Base-by-base conservation (phyloP, 257 asterid species). In the Coffea eugenioides region DNA sequence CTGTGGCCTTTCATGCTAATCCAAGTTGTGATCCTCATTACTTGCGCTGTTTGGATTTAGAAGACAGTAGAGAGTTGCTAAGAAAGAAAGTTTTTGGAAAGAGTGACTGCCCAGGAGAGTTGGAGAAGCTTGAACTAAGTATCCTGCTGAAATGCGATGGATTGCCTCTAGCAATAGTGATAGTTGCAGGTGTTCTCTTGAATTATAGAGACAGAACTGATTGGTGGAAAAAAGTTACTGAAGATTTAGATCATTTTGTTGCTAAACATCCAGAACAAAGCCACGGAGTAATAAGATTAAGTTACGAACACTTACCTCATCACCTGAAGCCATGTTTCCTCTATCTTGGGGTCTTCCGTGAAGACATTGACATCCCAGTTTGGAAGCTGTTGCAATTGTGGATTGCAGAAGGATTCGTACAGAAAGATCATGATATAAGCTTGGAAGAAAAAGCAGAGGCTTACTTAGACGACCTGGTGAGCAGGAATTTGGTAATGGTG, bases 341-440 rank as follows among this genome's bases (percentile, higher is more conserved):
- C 13, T 85, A 83, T 23, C 77, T 82, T 1, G 88, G 82, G 2
- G 71, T 77, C 8, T 83, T 85, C 31, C 88, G 78, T 0, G 81
- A 74, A 48, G 86, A 80, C 20, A 75, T 52, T 43, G 81, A 77
- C 6, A 80, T 83, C 16, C 84, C 84, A 0, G 82, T 74, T 0
- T 80, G 85, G 86, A 83, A 80, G 54, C 15, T 85, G 54, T 3
- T 77, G 14, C 56, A 81, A 6, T 15, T 85, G 13, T 85, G 88
- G 87, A 76, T 83, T 4, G 83, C 85, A 0, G 89, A 86, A 61
- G 87, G 85, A 11, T 82, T 86, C 39, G 48, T 86, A 1, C 80
- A 57, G 5, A 45, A 23, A 0, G 66, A 61, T 14, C 69, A 69
- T 9, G 43, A 8, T 48, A 70, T 52, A 51, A 51, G 31, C 56